These are phyloP conservation scores for Tetracladium marchalianum DNA, from an alignment of 495 filamentous ascomycete genomes.

Conservation along the genomic window DNA sequence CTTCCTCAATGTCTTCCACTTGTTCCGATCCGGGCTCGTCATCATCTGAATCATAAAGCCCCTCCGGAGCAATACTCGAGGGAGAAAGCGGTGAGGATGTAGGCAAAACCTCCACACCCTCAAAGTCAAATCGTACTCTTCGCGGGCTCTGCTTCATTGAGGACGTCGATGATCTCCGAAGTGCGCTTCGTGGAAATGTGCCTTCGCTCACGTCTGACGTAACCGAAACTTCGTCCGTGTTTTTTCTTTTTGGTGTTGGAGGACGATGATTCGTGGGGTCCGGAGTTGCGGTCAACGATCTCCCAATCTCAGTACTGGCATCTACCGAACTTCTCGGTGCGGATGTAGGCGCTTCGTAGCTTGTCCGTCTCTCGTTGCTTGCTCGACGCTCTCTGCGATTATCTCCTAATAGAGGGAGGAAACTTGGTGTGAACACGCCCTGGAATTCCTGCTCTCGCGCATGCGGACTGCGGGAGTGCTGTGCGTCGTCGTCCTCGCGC, in stretches of 20 bases:
- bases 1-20: constrained; percentile 13
- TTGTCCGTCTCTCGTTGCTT: not conserved
- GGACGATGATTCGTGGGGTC: constrained; percentile 1
- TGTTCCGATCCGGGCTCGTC: constrained; percentile 13
- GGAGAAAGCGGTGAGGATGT: constrained; percentile 30
- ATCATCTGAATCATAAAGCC: constrained; percentile 3
- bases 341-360: constrained; percentile 1
- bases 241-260: constrained; percentile 10
- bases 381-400: constrained; percentile 22
- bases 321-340: constrained; percentile 8
- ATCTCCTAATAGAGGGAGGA: constrained; percentile 42
- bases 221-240: constrained; percentile 23
- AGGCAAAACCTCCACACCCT: constrained; percentile 41
- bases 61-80: not conserved
- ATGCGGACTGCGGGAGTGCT: constrained; percentile 29
- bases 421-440: constrained; percentile 49
- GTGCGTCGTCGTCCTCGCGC: not conserved
- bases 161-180: constrained; percentile 36
- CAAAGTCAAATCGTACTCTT: constrained; percentile 42
- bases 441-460: constrained; percentile 47
- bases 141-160: constrained; percentile 36
- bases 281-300: constrained; percentile 11
- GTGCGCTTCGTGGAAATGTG: constrained; percentile 33
- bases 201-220: constrained; percentile 32
- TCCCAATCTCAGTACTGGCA: constrained; percentile 9